Percentiles rank a stretch among this genome's conserved stretches.
Evolutionary conservation across 352 stramenopile species (phyloP).

Genomic region (Phytophthora sansomeana): DNA sequence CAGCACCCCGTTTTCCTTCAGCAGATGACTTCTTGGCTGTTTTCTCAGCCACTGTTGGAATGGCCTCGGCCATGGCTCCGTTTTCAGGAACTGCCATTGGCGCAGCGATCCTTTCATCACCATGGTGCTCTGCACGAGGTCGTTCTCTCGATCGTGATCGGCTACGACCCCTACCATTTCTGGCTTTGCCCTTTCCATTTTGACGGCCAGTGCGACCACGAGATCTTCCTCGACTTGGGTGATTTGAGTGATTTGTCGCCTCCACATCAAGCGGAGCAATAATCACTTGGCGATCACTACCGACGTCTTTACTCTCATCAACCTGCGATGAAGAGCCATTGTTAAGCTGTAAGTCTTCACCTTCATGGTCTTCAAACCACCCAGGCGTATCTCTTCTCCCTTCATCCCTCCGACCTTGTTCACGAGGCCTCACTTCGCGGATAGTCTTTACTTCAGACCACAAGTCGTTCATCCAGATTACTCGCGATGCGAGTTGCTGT

Average conservation of each 20-base stretch:
- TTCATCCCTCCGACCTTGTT: conserved; percentile 19
- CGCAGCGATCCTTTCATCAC: conserved; percentile 4
- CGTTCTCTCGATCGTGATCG: conserved; percentile 41
- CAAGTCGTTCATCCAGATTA: conserved; percentile 81
- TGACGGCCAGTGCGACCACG: conserved; percentile 29
- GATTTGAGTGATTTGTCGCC: conserved; percentile 8
- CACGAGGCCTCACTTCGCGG: conserved; percentile 10
- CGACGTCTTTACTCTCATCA: conserved; percentile 25
- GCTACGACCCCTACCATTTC: conserved; percentile 31
- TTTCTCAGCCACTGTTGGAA: conserved; percentile 12
- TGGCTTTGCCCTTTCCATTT: conserved; percentile 26
- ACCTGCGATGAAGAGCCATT: conserved; percentile 15
- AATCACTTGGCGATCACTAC: conserved; percentile 41
- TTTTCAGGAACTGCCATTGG: conserved; percentile 6
- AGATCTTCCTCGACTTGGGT: conserved; percentile 13
- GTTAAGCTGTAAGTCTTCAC: conserved; percentile 16
- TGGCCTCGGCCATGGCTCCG: conserved; percentile 3
- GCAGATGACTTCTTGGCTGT: conserved; percentile 7
- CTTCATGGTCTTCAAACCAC: conserved; percentile 39
- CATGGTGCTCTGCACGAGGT: conserved; percentile 12
- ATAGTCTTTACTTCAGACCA: conserved; percentile 56
- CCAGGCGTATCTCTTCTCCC: not conserved
- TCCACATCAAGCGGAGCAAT: conserved; percentile 26
- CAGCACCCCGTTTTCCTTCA: conserved; percentile 24
- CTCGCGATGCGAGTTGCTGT: conserved; percentile 76